Base-by-base conservation (phyloP, 2,329 filamentous ascomycete species). In the Pyricularia sp. region DNA sequence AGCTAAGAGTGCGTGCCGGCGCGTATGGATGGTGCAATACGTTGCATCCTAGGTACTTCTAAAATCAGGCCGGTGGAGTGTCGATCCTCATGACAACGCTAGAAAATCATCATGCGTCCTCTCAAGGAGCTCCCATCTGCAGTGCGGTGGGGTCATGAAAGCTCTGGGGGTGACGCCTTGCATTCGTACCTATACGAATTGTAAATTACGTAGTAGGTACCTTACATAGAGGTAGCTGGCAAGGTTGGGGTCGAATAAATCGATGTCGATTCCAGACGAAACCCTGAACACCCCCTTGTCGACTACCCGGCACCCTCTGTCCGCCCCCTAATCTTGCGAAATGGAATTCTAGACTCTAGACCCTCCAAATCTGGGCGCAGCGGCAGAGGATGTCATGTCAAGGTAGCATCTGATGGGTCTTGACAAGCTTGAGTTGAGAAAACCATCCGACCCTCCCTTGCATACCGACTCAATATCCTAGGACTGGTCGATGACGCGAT, bases 401-500 rank as follows among this genome's bases (percentile, higher is more conserved):
- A 20, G 26, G 23, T 30, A 30, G 28, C 63, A 64, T 64, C 28
- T 33, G 20, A 65, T 14, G n/a, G 28, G 20, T 3, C 30, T 65
- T 7, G 30, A 33, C 4, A 36, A 23, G 9, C 11, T 23, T 23
- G 31, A 25, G 20, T 17, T 50, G 33, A 5, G 9, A 36, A 36
- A 17, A 25, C 31, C 31, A 65, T 36, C 17, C 31, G 31, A 23
- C 33, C 33, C 33, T 2, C 2, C 30, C 36, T 5, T 65, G n/a
- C 4, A 42, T 17, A 11, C 7, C 36, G 64, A 36, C 25, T 65
- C 64, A 65, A 65, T 0, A 36, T 36, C 64, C 64, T 17, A 17
- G 31, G 17, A 65, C 14, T 65, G 64, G 64, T 3, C 64, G 20
- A 65, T 65, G 64, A 42, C 64, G 64, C 64, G 17, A 65, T 65